Conservation (phyloP, 2,329 filamentous ascomycete genomes). For the Xylaria sp. region DNA sequence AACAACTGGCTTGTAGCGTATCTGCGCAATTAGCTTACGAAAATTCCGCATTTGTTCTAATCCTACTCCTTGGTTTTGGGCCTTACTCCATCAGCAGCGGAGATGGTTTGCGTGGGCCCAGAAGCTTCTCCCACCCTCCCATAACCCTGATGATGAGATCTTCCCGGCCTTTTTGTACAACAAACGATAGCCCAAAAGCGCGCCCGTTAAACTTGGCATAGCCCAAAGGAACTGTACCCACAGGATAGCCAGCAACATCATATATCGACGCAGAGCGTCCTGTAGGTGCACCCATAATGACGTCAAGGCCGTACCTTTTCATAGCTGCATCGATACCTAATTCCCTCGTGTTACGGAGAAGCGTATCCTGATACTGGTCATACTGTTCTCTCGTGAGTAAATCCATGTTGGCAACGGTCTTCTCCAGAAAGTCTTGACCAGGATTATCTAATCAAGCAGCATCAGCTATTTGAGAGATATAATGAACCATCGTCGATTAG, state of each 20-base stretch:
- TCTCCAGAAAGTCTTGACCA: no score
- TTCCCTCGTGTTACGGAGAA: no score
- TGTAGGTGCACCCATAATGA: conserved; percentile 1
- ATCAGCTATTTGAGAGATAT: no score
- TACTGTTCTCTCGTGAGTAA: no score
- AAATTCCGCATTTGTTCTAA: no score
- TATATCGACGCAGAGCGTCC: conserved; percentile 3
- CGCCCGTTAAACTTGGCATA: conserved; percentile 11
- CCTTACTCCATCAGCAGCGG: not conserved
- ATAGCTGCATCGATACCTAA: not conserved
- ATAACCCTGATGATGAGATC: conserved; percentile 6
- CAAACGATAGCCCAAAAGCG: conserved; percentile 7
- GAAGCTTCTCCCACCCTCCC: conserved; percentile 8
- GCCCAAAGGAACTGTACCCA: conserved; percentile 16
- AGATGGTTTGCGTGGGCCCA: not conserved
- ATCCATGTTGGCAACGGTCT: no score
- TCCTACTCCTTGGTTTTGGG: no score
- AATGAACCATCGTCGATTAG: no score
- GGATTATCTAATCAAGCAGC: no score
- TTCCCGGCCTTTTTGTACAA: not conserved
- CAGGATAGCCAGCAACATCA: conserved; percentile 12
- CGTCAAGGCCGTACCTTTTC: not conserved
- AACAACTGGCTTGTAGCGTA: no score
- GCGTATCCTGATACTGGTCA: no score
- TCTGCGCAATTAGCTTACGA: no score